phyloP scores from a whole-genome alignment of 768 basidiomycete genomes.

The Symmetrospora coprosmae region DNA sequence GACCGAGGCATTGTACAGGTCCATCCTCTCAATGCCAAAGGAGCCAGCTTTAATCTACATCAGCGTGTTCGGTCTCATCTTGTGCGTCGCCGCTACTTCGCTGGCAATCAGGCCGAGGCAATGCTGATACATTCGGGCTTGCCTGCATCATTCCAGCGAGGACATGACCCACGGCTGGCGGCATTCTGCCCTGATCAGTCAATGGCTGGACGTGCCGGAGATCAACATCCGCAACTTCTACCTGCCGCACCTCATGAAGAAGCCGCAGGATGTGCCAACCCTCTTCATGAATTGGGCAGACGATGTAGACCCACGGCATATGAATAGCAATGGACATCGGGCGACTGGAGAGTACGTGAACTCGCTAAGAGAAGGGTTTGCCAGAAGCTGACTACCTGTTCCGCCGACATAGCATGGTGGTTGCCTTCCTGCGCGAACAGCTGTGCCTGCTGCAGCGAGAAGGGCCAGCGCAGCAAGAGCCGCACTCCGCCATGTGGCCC shows the following conservation, averaged over 20 bases:
- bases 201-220: conserved; percentile 22
- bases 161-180: not conserved
- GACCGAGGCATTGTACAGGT: conserved; percentile 21
- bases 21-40: conserved; percentile 11
- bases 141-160: too few species aligned
- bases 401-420: not conserved
- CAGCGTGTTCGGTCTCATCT: conserved; percentile 1
- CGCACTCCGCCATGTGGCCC: not conserved
- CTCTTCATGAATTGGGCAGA: not conserved
- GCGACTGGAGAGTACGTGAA: conserved; percentile 12
- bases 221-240: conserved; percentile 22
- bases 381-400: not conserved
- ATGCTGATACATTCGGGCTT: too few species aligned
- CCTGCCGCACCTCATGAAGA: conserved; percentile 15
- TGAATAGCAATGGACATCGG: conserved; percentile 18
- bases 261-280: not conserved
- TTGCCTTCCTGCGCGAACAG: conserved; percentile 22
- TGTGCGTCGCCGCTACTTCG: not conserved
- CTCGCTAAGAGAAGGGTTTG: not conserved
- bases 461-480: not conserved
- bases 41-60: conserved; percentile 23
- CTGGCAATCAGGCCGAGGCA: not conserved
- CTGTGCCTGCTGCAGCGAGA: conserved; percentile 18
- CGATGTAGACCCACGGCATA: conserved; percentile 2
- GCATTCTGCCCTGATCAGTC: conserved; percentile 7